phyloP scores from a whole-genome alignment of 208 protist species.

The Leishmania mexicana region DNA sequence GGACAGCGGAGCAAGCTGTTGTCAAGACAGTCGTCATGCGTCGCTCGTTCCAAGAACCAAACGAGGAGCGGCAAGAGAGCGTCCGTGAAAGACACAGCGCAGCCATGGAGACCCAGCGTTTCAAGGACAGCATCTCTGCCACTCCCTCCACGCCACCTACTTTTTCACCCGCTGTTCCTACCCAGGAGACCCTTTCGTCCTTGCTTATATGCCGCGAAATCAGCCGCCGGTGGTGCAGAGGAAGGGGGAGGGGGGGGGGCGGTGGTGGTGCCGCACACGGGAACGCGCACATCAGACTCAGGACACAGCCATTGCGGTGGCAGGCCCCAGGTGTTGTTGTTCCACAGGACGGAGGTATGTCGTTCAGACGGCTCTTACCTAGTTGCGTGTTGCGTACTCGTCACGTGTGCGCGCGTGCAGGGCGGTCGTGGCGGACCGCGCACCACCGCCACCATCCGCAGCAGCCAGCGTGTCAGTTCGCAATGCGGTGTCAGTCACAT shows the following conservation, averaged over 20 bases:
- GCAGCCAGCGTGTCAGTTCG: slow-evolving; percentile 21
- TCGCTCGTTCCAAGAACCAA: not conserved
- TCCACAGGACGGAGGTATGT: slow-evolving; percentile 31
- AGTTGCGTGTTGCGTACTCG: slow-evolving; percentile 22
- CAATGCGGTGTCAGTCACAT: slow-evolving; percentile 26
- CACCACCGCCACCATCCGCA: not conserved
- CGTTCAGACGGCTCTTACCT: slow-evolving; percentile 42
- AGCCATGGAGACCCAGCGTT: too few species aligned
- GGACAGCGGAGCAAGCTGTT: not conserved
- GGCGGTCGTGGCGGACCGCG: not conserved
- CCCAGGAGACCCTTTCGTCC: too few species aligned
- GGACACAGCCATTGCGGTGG: slow-evolving; percentile 29
- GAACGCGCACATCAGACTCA: slow-evolving; percentile 11
- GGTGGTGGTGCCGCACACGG: not conserved
- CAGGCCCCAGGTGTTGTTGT: slow-evolving; percentile 20
- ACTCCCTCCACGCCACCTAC: too few species aligned
- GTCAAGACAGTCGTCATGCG: not conserved
- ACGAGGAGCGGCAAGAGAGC: not conserved
- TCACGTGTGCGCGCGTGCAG: slow-evolving; percentile 22
- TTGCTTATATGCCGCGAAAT: too few species aligned
- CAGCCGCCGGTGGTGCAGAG: not conserved
- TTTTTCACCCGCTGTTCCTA: too few species aligned
- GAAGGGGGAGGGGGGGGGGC: too few species aligned
- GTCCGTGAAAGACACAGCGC: too few species aligned
- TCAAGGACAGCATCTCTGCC: too few species aligned